Evolutionary conservation across 2,329 filamentous ascomycete species (phyloP), one percentile per base, ranked within the genome.

Genomic region (Cytospora chrysosperma): DNA sequence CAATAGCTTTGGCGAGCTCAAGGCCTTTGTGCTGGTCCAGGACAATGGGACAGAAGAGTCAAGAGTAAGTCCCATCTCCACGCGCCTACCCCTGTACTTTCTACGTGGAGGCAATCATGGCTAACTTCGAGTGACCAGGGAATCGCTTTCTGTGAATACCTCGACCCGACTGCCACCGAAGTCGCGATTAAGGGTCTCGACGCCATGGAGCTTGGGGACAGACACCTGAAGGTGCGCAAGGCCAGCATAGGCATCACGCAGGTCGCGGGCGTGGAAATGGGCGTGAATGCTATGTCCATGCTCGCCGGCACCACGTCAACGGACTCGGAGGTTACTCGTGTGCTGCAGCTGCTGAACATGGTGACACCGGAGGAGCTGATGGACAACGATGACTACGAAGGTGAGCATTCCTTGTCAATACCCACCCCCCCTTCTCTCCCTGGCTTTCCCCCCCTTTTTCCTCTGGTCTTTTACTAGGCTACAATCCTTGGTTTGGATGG

Each of bases 261-360:
- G 75, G 93, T 93, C 26, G 84, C 91, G 54, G 93, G 93, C 67
- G 85, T 96, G 49, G 95, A 99, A 72, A 96, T 97, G 84, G 92
- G 94, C 61, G 94, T 99, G 67, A 96, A 95, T 70, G 95, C 95
- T 67, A 98, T 99, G 88, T 96, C 93, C 57, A 93, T 97, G 85
- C 90, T 99, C 70, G 95, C 95, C 43, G 93, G 94, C 63, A 96
- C 95, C 24, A 92, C 88, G 3, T 90, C 91, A 43, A 84, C 84
- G 62, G 90, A 93, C 65, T 81, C 90, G 37, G 93, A 96, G 69
- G 87, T 89, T 65, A 91, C 91, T 68, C 86, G 91, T 62, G 94
- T 99, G 19, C 76, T 99, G 65, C 94, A 97, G 77, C 81, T 99
- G 66, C 85, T 99, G 72, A 99, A 99, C 80, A 99, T 99, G 95